Conservation (phyloP, 495 filamentous ascomycete species). For the Trichocladium uniseriatum region DNA sequence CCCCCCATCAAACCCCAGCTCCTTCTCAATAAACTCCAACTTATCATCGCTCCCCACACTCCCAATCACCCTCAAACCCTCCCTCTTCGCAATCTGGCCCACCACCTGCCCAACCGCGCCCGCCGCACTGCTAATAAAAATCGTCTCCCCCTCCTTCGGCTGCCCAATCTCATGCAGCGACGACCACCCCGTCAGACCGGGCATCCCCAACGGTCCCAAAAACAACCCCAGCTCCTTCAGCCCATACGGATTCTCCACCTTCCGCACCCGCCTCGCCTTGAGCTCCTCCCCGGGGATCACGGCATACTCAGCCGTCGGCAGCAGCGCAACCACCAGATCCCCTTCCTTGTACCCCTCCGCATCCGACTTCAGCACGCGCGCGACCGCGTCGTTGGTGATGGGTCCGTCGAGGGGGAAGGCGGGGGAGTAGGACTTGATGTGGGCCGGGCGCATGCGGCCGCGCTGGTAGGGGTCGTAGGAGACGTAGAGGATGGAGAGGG, state of each 20-base stretch:
- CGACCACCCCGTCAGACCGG: slow-evolving; percentile 74
- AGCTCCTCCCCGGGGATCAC: slow-evolving; percentile 26
- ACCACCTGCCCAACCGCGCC: slow-evolving; percentile 81
- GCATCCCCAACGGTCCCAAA: slow-evolving; percentile 75
- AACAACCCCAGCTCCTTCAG: slow-evolving; percentile 52
- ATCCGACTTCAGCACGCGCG: slow-evolving; percentile 59
- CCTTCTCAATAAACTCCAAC: slow-evolving; percentile 54
- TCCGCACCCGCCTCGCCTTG: not conserved
- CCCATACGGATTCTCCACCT: slow-evolving; percentile 44
- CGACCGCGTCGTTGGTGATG: slow-evolving; percentile 48
- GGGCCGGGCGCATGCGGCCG: slow-evolving; percentile 48
- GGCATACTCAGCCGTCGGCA: slow-evolving; percentile 57
- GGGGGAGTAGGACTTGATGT: slow-evolving; percentile 53
- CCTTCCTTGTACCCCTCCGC: slow-evolving; percentile 51
- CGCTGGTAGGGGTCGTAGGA: slow-evolving; percentile 89
- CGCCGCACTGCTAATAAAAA: slow-evolving; percentile 73
- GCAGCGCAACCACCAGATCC: slow-evolving; percentile 52
- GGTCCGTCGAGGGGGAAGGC: slow-evolving; percentile 48
- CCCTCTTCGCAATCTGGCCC: slow-evolving; percentile 77
- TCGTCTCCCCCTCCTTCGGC: slow-evolving; percentile 82
- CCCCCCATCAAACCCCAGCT: slow-evolving; percentile 58
- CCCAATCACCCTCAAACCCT: slow-evolving; percentile 78
- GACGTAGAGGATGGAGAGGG: slow-evolving; percentile 61
- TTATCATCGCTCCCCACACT: slow-evolving; percentile 55
- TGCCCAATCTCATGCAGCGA: slow-evolving; percentile 73